Conservation (phyloP, 2,329 filamentous ascomycete species). For the Xylariaceae sp. region DNA sequence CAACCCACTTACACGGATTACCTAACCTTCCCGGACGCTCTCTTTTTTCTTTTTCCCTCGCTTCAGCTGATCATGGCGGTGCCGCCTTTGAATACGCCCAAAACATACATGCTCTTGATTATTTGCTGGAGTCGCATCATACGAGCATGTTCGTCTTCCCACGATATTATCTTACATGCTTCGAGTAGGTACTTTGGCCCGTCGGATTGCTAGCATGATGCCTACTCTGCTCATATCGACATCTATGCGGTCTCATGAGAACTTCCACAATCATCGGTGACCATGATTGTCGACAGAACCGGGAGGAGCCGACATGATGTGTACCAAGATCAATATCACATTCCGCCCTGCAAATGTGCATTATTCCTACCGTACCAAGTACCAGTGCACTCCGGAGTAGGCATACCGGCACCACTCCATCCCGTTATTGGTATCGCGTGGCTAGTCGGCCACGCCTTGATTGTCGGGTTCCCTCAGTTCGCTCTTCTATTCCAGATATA, state of each 20-base stretch:
- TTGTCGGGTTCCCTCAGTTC: slow-evolving; percentile 15
- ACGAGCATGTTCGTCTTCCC: not conserved
- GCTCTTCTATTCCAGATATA: slow-evolving; percentile 13
- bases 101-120: not conserved
- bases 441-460: slow-evolving; percentile 13
- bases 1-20: not conserved
- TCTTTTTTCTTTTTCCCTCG: not conserved
- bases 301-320: not conserved
- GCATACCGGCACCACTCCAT: not conserved
- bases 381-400: not conserved
- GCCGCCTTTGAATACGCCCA: no score
- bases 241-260: no score
- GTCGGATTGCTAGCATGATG: no score
- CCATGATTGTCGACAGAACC: no score
- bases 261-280: no score
- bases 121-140: not conserved
- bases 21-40: no score
- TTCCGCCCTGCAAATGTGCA: not conserved
- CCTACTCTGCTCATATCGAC: no score
- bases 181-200: no score
- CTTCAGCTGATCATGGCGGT: no score
- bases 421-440: slow-evolving; percentile 19
- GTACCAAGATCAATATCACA: not conserved
- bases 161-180: not conserved
- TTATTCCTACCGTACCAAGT: not conserved